These are phyloP conservation scores for Panicum miliaceum DNA, from an alignment of 176 grass and related monocot genomes.

Conservation along the genomic window DNA sequence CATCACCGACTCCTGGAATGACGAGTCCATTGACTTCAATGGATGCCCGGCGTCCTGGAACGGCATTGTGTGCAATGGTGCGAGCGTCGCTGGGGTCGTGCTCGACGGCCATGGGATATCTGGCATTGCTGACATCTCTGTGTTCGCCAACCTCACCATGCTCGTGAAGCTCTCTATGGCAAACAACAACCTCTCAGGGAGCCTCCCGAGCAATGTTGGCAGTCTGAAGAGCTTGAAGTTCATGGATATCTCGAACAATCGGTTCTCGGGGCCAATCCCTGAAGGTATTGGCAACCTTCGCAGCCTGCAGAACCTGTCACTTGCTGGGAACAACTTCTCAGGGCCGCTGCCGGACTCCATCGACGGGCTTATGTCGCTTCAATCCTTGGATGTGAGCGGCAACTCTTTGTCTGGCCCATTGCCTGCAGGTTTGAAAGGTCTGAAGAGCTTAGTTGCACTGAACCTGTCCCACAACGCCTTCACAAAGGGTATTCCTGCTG, in stretches of 20 bases:
- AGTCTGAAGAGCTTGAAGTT: conserved; percentile 79
- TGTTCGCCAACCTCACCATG: conserved; percentile 84
- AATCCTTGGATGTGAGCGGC: conserved; percentile 81
- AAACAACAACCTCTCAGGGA: conserved; percentile 84
- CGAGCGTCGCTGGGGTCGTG: conserved; percentile 79
- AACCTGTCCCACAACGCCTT: conserved; percentile 88
- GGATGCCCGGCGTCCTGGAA: conserved; percentile 97
- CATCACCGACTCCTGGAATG: conserved; percentile 90
- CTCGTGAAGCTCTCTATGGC: conserved; percentile 88
- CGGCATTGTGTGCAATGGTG: conserved; percentile 84
- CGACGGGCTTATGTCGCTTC: conserved; percentile 64
- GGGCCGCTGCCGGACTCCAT: conserved; percentile 73
- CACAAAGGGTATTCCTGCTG: conserved; percentile 74
- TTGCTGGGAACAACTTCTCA: conserved; percentile 87
- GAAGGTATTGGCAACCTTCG: conserved; percentile 65
- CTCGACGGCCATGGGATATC: conserved; percentile 81
- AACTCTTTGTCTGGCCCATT: conserved; percentile 74
- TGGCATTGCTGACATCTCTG: conserved; percentile 66
- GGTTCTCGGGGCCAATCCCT: conserved; percentile 67
- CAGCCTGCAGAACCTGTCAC: conserved; percentile 81
- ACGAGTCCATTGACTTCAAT: conserved; percentile 91
- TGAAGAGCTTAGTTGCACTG: conserved; percentile 69
- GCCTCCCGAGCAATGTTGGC: conserved; percentile 57
- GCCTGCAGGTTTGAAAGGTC: conserved; percentile 56
- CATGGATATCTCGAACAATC: conserved; percentile 82